These are phyloP conservation scores for Neurospora intermedia DNA, from an alignment of 495 filamentous ascomycete species.

Conservation along the genomic window DNA sequence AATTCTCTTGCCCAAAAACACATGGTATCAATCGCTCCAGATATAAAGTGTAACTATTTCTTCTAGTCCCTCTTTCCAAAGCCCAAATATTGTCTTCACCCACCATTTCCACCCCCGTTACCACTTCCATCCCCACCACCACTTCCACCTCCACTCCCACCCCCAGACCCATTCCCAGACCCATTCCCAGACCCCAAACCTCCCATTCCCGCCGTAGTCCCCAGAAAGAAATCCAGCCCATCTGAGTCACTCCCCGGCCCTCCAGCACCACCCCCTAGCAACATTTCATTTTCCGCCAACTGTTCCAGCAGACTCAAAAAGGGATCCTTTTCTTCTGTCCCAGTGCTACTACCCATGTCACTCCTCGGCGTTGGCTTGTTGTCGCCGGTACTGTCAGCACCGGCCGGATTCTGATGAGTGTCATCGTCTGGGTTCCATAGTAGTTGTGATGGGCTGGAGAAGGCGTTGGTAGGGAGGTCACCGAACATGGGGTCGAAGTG, in stretches of 20 bases:
- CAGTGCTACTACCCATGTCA: slow-evolving; percentile 29
- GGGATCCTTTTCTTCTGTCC: slow-evolving; percentile 58
- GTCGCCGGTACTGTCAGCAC: slow-evolving; percentile 1
- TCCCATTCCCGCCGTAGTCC: background rate
- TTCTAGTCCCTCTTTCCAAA: no score
- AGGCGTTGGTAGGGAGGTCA: slow-evolving; percentile 33
- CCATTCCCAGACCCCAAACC: background rate
- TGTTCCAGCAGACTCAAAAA: slow-evolving; percentile 72
- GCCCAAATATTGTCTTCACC: background rate
- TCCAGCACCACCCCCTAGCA: background rate
- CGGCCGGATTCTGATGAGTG: slow-evolving; percentile 9
- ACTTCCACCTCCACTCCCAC: background rate
- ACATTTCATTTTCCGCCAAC: slow-evolving; percentile 64
- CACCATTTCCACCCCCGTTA: background rate
- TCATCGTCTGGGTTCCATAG: slow-evolving; percentile 33
- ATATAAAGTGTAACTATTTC: background rate
- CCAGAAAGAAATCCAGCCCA: slow-evolving; percentile 54
- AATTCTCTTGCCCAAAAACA: background rate
- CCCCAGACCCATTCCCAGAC: background rate
- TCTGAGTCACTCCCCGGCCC: slow-evolving; percentile 46
- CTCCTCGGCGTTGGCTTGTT: slow-evolving; percentile 34
- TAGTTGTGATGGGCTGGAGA: slow-evolving; percentile 26
- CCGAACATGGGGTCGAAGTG: slow-evolving; percentile 50
- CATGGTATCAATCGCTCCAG: background rate
- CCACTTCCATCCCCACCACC: background rate